These are phyloP conservation scores for Chaetoceros muelleri DNA, from an alignment of 108 stramenopile species.

Conservation along the genomic window DNA sequence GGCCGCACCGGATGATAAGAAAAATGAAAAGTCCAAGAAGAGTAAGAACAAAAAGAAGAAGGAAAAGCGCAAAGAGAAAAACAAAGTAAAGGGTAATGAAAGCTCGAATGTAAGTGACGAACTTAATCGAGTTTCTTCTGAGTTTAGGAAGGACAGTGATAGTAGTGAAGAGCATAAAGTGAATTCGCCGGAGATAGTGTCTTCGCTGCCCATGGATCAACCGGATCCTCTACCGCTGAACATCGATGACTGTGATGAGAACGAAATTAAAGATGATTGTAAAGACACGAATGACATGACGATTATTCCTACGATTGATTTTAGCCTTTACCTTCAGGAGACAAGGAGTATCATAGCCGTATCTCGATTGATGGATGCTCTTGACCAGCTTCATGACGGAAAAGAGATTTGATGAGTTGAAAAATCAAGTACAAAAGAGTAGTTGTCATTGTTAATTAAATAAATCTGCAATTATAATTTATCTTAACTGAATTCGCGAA, in stretches of 20 bases:
- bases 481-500: too few relatives aligned
- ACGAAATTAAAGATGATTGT: constrained; percentile 20
- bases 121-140: too few relatives aligned
- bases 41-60: constrained; percentile 84
- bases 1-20: constrained; percentile 70
- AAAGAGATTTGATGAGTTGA: too few relatives aligned
- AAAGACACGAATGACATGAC: constrained; percentile 5
- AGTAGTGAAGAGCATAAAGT: constrained; percentile 3
- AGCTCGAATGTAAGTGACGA: too few relatives aligned
- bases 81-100: constrained; percentile 27
- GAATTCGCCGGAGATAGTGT: not conserved
- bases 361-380: constrained; percentile 76
- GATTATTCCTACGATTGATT: constrained; percentile 47
- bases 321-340: constrained; percentile 70
- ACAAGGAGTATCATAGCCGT: constrained; percentile 78
- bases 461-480: too few relatives aligned
- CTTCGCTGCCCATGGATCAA: too few relatives aligned
- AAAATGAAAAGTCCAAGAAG: constrained; percentile 68
- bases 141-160: too few relatives aligned
- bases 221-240: too few relatives aligned
- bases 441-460: too few relatives aligned
- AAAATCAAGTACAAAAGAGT: too few relatives aligned
- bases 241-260: constrained; percentile 31
- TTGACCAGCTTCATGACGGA: constrained; percentile 55
- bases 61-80: constrained; percentile 82